A percentile compares a stretch with the other conserved stretches of the same genome.
phyloP scores from a whole-genome alignment of 2,329 filamentous ascomycete species.

The Trichoderma atroviride region DNA sequence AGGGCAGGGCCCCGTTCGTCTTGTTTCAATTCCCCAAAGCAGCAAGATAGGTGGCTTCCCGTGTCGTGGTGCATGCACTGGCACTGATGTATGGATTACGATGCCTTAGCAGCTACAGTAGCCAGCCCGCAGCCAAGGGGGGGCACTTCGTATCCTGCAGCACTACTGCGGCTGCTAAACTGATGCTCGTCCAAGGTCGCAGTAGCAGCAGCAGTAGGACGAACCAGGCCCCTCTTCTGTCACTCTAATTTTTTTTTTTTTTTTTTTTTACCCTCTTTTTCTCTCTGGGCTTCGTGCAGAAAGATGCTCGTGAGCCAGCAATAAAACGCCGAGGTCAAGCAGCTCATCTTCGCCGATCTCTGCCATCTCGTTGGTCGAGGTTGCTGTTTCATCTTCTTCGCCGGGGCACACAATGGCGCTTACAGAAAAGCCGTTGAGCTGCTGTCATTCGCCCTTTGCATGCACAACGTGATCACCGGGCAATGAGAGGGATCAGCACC shows the following conservation, averaged over 20 bases:
- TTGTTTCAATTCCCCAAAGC: slow-evolving; percentile 7
- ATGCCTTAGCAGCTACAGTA: slow-evolving; percentile 5
- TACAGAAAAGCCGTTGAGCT: slow-evolving; percentile 5
- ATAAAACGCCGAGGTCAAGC: slow-evolving; percentile 3
- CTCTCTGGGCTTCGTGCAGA: slow-evolving; percentile 1
- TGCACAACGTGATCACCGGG: slow-evolving; percentile 23
- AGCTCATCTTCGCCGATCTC: slow-evolving; percentile 22
- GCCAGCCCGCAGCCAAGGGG: slow-evolving; percentile 4
- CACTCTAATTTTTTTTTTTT: not conserved
- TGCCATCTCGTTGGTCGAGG: slow-evolving; percentile 18
- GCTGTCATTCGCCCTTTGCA: slow-evolving; percentile 6
- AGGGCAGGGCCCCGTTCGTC: not conserved
- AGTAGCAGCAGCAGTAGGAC: slow-evolving; percentile 3
- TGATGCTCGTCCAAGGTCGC: slow-evolving; percentile 1
- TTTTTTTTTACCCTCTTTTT: not conserved
- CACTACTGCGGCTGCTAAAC: not conserved
- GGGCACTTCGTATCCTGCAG: slow-evolving; percentile 19
- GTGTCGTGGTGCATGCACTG: not conserved
- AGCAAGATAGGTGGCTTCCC: slow-evolving; percentile 3
- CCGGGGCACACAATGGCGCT: slow-evolving; percentile 21
- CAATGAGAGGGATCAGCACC: slow-evolving; percentile 24
- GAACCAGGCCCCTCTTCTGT: slow-evolving; percentile 8
- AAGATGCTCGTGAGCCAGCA: not conserved
- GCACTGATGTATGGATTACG: not conserved
- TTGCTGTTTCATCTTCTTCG: slow-evolving; percentile 24